Evolutionary conservation across 139 green algal genomes (phyloP).

Genomic region (Volvox africanus): DNA sequence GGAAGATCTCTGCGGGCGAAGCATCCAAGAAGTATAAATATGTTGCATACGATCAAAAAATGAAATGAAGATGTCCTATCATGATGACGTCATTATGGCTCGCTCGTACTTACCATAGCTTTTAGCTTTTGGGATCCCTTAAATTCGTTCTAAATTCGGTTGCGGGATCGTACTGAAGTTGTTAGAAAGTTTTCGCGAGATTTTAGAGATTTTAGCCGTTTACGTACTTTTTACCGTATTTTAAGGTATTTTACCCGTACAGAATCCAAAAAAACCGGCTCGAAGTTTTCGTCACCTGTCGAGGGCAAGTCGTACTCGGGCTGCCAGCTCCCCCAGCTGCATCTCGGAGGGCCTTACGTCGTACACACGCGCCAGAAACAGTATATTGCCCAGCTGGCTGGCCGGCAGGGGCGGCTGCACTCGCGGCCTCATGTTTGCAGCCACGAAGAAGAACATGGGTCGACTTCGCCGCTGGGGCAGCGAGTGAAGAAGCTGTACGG

Average conservation of each 20-base stretch:
- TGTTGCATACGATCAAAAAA: background rate
- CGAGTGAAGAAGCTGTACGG: constrained; percentile 7
- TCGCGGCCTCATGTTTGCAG: background rate
- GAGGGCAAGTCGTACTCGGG: background rate
- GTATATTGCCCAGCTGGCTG: constrained; percentile 18
- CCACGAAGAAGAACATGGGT: background rate
- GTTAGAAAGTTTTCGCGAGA: no score
- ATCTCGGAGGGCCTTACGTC: background rate
- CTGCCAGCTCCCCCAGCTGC: background rate
- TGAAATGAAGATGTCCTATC: background rate
- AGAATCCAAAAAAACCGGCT: no score
- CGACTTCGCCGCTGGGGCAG: background rate
- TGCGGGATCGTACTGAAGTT: no score
- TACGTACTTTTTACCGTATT: no score
- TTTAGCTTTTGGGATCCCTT: no score
- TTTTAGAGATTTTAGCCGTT: no score
- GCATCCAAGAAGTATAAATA: background rate
- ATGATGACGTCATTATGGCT: no score
- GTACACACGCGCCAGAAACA: background rate
- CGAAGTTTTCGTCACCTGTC: background rate
- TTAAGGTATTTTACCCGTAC: no score
- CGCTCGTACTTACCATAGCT: no score
- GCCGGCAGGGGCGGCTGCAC: background rate
- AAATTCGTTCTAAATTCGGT: no score
- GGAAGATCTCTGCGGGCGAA: background rate